phyloP scores from a whole-genome alignment of 2,329 filamentous ascomycete species.

The Nemania sp. region DNA sequence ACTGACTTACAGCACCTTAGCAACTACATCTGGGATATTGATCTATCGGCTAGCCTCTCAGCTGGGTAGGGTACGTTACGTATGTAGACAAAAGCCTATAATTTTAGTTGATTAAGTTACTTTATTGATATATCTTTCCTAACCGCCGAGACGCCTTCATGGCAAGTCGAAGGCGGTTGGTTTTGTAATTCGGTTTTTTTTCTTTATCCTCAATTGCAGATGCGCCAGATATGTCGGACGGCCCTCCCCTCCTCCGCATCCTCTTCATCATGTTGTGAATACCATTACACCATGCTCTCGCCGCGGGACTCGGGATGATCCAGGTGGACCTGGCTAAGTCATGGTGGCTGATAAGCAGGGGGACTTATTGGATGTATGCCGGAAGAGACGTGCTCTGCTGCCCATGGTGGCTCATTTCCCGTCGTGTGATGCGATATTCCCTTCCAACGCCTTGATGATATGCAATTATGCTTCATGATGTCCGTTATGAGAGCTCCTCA shows the following conservation, averaged over 20 bases:
- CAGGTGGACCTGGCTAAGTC: not conserved
- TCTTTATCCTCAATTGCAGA: not conserved
- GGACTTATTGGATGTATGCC: too few species aligned
- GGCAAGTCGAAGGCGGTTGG: not conserved
- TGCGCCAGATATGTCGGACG: not conserved
- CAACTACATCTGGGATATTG: too few species aligned
- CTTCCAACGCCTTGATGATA: conserved; percentile 23
- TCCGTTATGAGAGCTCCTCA: not conserved
- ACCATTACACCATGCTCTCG: not conserved
- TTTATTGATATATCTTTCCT: conserved; percentile 11
- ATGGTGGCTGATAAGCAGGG: too few species aligned
- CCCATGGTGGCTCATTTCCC: conserved; percentile 8
- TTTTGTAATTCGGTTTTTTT: not conserved
- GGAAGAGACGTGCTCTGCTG: conserved; percentile 4
- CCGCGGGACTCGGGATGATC: not conserved
- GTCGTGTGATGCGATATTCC: conserved; percentile 10
- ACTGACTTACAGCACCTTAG: too few species aligned
- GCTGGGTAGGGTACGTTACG: too few species aligned
- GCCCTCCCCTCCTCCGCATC: not conserved
- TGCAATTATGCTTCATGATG: conserved; percentile 17
- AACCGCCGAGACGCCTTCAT: not conserved
- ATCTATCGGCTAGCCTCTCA: too few species aligned
- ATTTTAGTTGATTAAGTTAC: conserved; percentile 7
- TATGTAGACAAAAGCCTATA: not conserved
- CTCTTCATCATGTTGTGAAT: not conserved